Evolutionary conservation across 768 basidiomycete genomes (phyloP).

Genomic region (Omphalotus guepiniiformis): DNA sequence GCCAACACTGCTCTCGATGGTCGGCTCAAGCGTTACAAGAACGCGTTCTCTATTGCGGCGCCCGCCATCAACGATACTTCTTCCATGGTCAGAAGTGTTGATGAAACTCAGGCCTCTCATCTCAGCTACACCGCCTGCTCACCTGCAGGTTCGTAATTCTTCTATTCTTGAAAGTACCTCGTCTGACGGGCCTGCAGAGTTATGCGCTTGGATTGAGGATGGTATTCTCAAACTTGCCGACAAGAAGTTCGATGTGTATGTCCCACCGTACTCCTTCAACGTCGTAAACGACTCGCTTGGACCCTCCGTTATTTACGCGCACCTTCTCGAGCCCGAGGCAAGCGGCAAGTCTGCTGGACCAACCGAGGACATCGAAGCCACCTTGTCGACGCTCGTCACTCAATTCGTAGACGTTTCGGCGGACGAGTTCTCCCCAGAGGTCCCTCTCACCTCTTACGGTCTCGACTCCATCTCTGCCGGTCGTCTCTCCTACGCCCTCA

Average conservation of each 20-base stretch:
- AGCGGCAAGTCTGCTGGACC: too few species aligned
- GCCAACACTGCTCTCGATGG: conserved; percentile 6
- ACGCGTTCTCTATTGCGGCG: conserved; percentile 1
- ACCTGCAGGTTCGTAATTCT: too few species aligned
- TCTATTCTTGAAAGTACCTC: too few species aligned
- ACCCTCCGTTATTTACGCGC: too few species aligned
- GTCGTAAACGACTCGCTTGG: too few species aligned
- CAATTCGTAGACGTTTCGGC: conserved; percentile 18
- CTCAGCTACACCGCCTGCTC: conserved; percentile 2
- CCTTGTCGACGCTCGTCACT: conserved; percentile 10
- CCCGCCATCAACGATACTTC: conserved; percentile 11
- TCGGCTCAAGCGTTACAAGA: not conserved
- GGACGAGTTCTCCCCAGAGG: conserved; percentile 22
- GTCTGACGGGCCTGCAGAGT: too few species aligned
- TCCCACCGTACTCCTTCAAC: too few species aligned
- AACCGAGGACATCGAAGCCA: too few species aligned
- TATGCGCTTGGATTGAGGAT: too few species aligned
- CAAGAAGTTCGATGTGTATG: too few species aligned
- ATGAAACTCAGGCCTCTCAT: not conserved
- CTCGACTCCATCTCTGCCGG: conserved; percentile 29
- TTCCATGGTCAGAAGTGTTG: not conserved
- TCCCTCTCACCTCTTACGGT: conserved; percentile 26
- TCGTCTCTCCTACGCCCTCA: conserved; percentile 21
- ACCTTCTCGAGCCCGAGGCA: too few species aligned
- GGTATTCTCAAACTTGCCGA: too few species aligned